phyloP scores from a whole-genome alignment of 2,329 filamentous ascomycete genomes.

The Fusarium sp. region DNA sequence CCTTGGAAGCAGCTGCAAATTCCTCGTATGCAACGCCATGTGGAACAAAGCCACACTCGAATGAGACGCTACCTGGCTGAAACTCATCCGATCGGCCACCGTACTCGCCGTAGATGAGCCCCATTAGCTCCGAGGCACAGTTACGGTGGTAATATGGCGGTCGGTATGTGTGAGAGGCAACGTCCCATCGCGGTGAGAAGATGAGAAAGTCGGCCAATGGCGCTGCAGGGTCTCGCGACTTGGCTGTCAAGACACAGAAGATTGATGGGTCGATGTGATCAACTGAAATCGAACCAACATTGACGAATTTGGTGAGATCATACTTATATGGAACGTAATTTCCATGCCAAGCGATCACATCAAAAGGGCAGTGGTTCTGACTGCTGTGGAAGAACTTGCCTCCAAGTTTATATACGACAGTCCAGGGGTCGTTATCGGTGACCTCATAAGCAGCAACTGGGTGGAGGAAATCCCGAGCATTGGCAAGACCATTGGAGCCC shows the following conservation, averaged over 20 bases:
- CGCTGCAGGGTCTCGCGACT: conserved; percentile 66
- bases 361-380: conserved; percentile 77
- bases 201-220: conserved; percentile 75
- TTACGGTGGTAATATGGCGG: conserved; percentile 77
- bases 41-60: conserved; percentile 36
- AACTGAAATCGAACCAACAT: conserved; percentile 58
- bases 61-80: conserved; percentile 32
- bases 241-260: conserved; percentile 75
- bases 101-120: conserved; percentile 59
- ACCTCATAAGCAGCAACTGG: conserved; percentile 72
- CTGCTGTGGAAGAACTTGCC: conserved; percentile 72
- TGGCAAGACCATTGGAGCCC: conserved; percentile 77
- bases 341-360: conserved; percentile 80
- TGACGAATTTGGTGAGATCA: conserved; percentile 70
- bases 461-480: conserved; percentile 74
- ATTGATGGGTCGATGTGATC: conserved; percentile 78
- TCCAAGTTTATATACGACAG: conserved; percentile 72
- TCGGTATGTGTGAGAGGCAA: conserved; percentile 72
- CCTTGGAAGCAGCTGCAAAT: conserved; percentile 20
- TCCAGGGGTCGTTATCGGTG: conserved; percentile 65
- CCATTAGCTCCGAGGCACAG: conserved; percentile 70
- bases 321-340: conserved; percentile 74
- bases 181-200: conserved; percentile 76
- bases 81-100: conserved; percentile 46
- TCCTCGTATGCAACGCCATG: conserved; percentile 39